Evolutionary conservation across 768 basidiomycete genomes (phyloP).

Genomic region (Pholiota microspora): DNA sequence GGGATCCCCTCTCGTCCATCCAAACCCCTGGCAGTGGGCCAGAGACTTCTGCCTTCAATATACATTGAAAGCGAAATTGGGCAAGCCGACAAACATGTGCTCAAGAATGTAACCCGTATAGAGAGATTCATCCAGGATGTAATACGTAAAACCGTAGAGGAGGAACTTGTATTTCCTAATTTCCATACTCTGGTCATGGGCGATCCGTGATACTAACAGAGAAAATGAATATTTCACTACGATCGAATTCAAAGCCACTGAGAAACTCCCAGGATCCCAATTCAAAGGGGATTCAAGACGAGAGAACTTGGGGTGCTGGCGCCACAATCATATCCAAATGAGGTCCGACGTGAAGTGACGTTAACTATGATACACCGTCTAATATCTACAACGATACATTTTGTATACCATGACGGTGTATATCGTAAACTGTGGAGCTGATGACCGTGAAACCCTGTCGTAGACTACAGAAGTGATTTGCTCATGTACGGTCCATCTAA

Average conservation of each 20-base stretch:
- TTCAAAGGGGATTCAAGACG: neutral
- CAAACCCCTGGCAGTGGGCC: slow-evolving; percentile 78
- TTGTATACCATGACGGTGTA: neutral
- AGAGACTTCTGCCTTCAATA: slow-evolving; percentile 80
- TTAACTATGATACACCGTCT: no score
- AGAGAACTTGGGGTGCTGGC: neutral
- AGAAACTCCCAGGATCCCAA: neutral
- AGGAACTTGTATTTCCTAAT: slow-evolving; percentile 95
- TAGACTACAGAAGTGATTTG: slow-evolving; percentile 52
- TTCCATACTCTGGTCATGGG: slow-evolving; percentile 78
- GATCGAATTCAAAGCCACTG: neutral
- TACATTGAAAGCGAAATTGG: slow-evolving; percentile 97
- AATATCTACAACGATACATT: slow-evolving; percentile 4
- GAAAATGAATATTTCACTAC: neutral
- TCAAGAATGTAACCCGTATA: slow-evolving; percentile 94
- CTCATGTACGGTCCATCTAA: slow-evolving; percentile 99
- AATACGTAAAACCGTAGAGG: slow-evolving; percentile 91
- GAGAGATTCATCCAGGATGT: slow-evolving; percentile 96
- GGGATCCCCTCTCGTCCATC: slow-evolving; percentile 39
- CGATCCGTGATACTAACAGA: slow-evolving; percentile 24
- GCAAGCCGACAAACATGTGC: slow-evolving; percentile 90
- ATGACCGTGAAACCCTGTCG: neutral
- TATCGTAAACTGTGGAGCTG: neutral
- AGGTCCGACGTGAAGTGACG: no score
- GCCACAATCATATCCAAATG: neutral